Percentiles rank a stretch among this genome's conserved stretches.
phyloP scores from a whole-genome alignment of 495 filamentous ascomycete species.

The Jackrogersella multiformis region DNA sequence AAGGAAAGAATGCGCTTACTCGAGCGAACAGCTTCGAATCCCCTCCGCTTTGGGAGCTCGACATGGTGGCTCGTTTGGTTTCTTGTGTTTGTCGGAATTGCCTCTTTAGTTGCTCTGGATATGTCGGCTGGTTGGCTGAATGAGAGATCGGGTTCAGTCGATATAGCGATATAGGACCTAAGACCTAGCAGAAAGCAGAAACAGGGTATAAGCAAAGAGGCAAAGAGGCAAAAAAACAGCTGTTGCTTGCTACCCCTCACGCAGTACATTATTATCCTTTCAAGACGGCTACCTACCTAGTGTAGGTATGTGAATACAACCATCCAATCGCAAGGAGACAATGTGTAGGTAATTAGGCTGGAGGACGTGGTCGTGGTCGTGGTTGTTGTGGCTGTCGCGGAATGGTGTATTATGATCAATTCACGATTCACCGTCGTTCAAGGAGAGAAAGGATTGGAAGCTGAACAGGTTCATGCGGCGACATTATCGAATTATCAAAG shows the following conservation, averaged over 20 bases:
- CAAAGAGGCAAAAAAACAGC: constrained; percentile 12
- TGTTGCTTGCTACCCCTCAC: constrained; percentile 39
- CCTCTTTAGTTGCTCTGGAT: constrained; percentile 36
- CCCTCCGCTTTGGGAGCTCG: constrained; percentile 78
- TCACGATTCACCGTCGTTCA: constrained; percentile 15
- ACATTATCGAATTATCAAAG: constrained; percentile 24
- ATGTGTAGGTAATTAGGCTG: too few species aligned
- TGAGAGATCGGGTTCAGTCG: constrained; percentile 23
- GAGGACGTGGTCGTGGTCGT: too few species aligned
- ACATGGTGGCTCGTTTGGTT: constrained; percentile 60
- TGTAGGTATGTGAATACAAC: constrained; percentile 39
- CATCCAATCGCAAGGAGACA: constrained; percentile 47
- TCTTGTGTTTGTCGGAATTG: constrained; percentile 32
- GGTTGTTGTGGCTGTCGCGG: too few species aligned
- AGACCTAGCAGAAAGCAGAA: constrained; percentile 29
- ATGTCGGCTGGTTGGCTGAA: constrained; percentile 35
- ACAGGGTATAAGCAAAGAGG: constrained; percentile 34
- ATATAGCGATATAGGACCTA: too few species aligned
- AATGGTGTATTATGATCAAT: too few species aligned
- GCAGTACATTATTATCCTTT: constrained; percentile 7
- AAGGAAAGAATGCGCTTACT: constrained; percentile 70
- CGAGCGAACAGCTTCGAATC: constrained; percentile 99
- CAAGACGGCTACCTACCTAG: too few species aligned
- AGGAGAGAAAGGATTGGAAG: neutral
- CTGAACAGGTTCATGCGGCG: constrained; percentile 29